Percentiles rank a stretch among this genome's conserved stretches.
These are phyloP conservation scores for Thraustochytrium sp. DNA, from an alignment of 352 stramenopile genomes.

Conservation along the genomic window DNA sequence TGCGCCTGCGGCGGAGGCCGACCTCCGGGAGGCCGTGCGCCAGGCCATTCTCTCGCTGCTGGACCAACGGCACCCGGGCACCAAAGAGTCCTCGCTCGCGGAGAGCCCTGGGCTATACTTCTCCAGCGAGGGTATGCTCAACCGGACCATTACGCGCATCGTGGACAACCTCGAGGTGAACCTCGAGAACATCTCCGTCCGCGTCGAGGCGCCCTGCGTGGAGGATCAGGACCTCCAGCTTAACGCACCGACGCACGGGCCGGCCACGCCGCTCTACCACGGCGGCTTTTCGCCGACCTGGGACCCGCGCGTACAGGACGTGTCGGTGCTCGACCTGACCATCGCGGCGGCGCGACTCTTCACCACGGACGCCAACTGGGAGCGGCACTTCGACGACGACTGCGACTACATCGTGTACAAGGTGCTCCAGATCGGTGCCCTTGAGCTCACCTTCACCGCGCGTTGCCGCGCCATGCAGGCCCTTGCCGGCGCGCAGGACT, in stretches of 20 bases:
- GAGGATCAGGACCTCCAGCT: background rate
- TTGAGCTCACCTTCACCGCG: background rate
- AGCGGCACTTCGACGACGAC: conserved; percentile 30
- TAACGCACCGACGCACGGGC: background rate
- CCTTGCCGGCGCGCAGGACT: background rate
- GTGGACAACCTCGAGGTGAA: conserved; percentile 27
- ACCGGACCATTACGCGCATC: conserved; percentile 13
- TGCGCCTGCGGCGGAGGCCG: background rate
- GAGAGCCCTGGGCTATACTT: conserved; percentile 14
- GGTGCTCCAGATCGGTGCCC: background rate
- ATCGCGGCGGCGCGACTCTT: background rate
- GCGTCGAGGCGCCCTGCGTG: background rate
- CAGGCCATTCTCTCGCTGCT: background rate
- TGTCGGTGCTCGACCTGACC: background rate
- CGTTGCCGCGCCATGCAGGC: background rate
- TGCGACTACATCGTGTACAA: conserved; percentile 42
- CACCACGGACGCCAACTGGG: conserved; percentile 34
- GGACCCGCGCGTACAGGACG: background rate
- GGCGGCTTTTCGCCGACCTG: background rate
- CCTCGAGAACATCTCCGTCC: conserved; percentile 7
- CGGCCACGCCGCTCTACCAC: background rate
- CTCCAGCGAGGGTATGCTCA: conserved; percentile 31
- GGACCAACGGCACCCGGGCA: background rate
- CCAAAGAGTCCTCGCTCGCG: background rate
- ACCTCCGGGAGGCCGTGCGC: background rate